Base-by-base conservation (phyloP, 805 yeast species). In the Wickerhamiella galacta region DNA sequence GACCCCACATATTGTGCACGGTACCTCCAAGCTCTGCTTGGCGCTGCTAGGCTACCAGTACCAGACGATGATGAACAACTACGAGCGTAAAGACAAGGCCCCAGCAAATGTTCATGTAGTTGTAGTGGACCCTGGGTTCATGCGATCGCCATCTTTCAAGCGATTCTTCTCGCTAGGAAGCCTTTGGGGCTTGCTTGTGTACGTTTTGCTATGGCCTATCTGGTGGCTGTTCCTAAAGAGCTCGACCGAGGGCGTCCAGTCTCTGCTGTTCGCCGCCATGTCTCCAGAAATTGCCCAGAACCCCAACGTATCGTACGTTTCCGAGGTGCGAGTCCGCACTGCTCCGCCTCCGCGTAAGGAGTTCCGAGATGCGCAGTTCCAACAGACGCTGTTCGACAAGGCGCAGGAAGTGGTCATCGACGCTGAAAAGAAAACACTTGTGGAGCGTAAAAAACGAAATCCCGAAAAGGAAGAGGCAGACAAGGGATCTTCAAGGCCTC, bases 41-140 rank as follows among this genome's bases (percentile, higher is more conserved):
- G 64, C 77, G 4, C 55, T 87, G 56, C 75, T 79, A 57, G 83
- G 74, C n/a, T 63, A 67, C 44, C 92, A 80, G 49, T 71, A 67
- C 45, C 96, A 87, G 57, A 64, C 73, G 33, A 61, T 73, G 39
- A 50, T 82, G 30, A 63, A 66, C 32, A 52, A 42, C 1, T 68
- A 65, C 41, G 75, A 72, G 39, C 63, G 92, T 37, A 68, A 74
- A 32, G 93, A 82, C 54, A 45, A 55, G 20, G 69, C 74, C 16
- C 77, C 80, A 2, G 63, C 68, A 47, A 79, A 76, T 45, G 71
- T 80, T 16, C 66, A 75, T 32, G 66, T 82, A 16, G 67, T 75
- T 37, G 48, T 82, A 34, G 90, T 80, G 4, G 90, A 90, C 48
- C 96, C 99, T 0, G 98, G 98, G 1, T 45, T 85, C 22, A 79